Percentiles rank a stretch among this genome's conserved stretches.
phyloP scores from a whole-genome alignment of 805 yeast species.

The Metschnikowia picachoensis region DNA sequence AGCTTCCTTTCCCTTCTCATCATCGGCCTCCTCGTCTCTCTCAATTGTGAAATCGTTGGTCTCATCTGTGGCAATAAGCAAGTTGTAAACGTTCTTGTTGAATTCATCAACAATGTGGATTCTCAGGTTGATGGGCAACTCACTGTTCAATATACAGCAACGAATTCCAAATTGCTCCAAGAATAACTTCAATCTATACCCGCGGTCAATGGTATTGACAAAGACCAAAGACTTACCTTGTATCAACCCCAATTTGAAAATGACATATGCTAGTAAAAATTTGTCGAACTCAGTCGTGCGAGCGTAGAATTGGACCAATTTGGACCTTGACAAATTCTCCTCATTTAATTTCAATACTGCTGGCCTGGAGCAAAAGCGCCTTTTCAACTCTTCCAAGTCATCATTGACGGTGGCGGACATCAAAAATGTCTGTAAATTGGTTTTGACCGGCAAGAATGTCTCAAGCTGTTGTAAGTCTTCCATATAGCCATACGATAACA shows the following conservation, averaged over 20 bases:
- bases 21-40: slow-evolving; percentile 47
- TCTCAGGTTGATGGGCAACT: slow-evolving; percentile 88
- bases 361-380: slow-evolving; percentile 75
- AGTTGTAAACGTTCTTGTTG: slow-evolving; percentile 80
- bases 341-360: slow-evolving; percentile 77
- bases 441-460: slow-evolving; percentile 62
- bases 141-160: slow-evolving; percentile 85
- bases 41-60: slow-evolving; percentile 54
- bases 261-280: slow-evolving; percentile 84
- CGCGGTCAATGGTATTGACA: slow-evolving; percentile 93
- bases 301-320: slow-evolving; percentile 80
- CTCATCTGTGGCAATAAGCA: slow-evolving; percentile 95
- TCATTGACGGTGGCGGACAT: slow-evolving; percentile 96
- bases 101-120: slow-evolving; percentile 93
- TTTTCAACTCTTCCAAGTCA: slow-evolving; percentile 74
- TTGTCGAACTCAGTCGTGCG: slow-evolving; percentile 87
- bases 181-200: slow-evolving; percentile 85
- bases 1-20: slow-evolving; percentile 22
- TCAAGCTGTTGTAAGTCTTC: slow-evolving; percentile 75
- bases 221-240: slow-evolving; percentile 88
- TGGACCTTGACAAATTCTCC: slow-evolving; percentile 46
- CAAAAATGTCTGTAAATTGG: slow-evolving; percentile 78
- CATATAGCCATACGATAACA: slow-evolving; percentile 84
- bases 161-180: slow-evolving; percentile 92
- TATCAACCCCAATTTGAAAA: slow-evolving; percentile 80